phyloP scores from a whole-genome alignment of 129 eudicot species.

The Apium graveolens region DNA sequence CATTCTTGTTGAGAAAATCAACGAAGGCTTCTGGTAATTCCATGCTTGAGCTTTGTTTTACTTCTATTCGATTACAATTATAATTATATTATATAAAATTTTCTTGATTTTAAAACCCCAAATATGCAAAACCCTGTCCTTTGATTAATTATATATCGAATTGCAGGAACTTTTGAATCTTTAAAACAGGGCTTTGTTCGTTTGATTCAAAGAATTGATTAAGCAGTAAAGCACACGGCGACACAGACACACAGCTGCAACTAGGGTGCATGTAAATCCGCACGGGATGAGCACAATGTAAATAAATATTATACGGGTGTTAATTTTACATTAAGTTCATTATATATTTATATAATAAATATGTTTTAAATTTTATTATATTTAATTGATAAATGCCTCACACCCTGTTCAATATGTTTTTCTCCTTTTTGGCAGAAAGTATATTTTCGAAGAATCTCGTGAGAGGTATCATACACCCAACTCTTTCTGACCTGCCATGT shows the following conservation, averaged over 20 bases:
- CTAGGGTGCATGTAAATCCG: no score
- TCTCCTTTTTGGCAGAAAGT: no score
- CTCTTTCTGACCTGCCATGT: neutral
- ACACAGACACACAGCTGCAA: no score
- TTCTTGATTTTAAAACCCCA: neutral
- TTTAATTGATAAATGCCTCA: no score
- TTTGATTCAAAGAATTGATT: neutral
- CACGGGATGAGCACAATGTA: no score
- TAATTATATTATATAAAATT: neutral
- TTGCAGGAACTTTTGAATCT: neutral
- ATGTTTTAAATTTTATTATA: no score
- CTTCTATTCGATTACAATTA: conserved; percentile 17
- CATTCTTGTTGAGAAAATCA: conserved; percentile 62
- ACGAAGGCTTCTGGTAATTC: conserved; percentile 81
- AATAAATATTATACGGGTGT: no score
- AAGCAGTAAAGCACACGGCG: no score
- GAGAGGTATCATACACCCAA: neutral
- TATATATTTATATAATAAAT: no score
- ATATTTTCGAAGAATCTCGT: no score
- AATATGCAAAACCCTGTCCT: neutral
- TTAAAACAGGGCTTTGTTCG: neutral
- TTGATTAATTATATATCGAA: neutral
- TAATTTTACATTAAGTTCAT: no score
- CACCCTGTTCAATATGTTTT: no score
- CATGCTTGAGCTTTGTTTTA: conserved; percentile 29